Evolutionary conservation across 331 rosid species (phyloP).

Genomic region (Stylosanthes scabra): DNA sequence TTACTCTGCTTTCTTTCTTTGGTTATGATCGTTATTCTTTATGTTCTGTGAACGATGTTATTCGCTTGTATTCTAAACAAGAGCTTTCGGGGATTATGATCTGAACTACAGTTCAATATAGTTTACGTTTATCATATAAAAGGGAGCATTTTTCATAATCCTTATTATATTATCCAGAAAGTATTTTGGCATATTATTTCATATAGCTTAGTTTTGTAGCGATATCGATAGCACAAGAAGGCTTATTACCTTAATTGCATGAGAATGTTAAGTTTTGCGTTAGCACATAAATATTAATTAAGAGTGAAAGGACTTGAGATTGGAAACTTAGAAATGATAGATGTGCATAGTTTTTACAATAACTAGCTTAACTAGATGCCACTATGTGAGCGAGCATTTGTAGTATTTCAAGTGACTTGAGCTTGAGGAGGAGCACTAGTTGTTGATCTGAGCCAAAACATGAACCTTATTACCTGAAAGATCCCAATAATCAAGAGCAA

Average conservation of each 20-base stretch:
- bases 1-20: background rate
- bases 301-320: too few relatives aligned
- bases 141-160: background rate
- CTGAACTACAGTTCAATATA: conserved; percentile 15
- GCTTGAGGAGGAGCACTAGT: background rate
- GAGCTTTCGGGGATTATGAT: conserved; percentile 25
- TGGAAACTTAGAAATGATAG: background rate
- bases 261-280: too few relatives aligned
- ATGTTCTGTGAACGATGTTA: conserved; percentile 24
- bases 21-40: background rate
- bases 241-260: too few relatives aligned
- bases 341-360: background rate
- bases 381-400: background rate
- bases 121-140: conserved; percentile 4
- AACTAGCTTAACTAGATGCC: background rate
- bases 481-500: background rate
- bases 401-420: background rate
- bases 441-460: conserved; percentile 34
- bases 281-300: too few relatives aligned
- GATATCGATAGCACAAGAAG: too few relatives aligned
- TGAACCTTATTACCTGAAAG: conserved; percentile 12
- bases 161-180: background rate
- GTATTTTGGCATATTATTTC: background rate
- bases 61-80: conserved; percentile 21
- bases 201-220: too few relatives aligned